Conservation (phyloP, 2,329 filamentous ascomycete genomes). For the Colletotrichum karsti region DNA sequence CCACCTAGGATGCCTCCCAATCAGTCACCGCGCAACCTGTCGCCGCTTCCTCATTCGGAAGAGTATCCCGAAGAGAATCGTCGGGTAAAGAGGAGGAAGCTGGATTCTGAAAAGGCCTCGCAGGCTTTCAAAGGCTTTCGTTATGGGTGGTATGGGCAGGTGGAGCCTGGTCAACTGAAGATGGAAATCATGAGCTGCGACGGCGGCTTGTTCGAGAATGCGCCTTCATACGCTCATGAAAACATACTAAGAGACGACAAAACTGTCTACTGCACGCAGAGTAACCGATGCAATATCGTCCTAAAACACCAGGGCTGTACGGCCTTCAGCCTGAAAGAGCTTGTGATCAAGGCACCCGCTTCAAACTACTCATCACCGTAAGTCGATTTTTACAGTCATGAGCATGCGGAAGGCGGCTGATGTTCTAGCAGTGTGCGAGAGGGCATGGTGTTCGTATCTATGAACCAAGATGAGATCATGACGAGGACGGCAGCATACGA, state of each 20-base stretch:
- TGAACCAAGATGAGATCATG: conserved; percentile 81
- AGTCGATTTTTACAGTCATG: conserved; percentile 52
- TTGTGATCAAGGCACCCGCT: conserved; percentile 86
- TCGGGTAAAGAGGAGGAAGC: conserved; percentile 73
- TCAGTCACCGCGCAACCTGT: conserved; percentile 40
- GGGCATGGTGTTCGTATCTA: conserved; percentile 91
- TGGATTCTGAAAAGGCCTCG: conserved; percentile 69
- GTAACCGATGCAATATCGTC: conserved; percentile 87
- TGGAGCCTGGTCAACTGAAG: conserved; percentile 80
- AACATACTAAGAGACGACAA: conserved; percentile 86
- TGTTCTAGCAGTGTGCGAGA: conserved; percentile 74
- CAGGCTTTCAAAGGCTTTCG: conserved; percentile 67
- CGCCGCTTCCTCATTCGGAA: conserved; percentile 43
- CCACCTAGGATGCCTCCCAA: conserved; percentile 36
- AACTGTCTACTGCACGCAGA: conserved; percentile 90
- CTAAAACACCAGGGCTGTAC: conserved; percentile 82
- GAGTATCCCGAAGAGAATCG: conserved; percentile 58
- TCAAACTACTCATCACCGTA: conserved; percentile 86
- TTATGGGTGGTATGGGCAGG: conserved; percentile 89
- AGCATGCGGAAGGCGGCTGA: conserved; percentile 22
- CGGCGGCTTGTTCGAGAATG: conserved; percentile 75
- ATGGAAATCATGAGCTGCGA: conserved; percentile 94
- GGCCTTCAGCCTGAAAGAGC: conserved; percentile 83
- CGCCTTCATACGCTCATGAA: conserved; percentile 72
- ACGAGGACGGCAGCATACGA: conserved; percentile 78